Evolutionary conservation across 2,329 filamentous ascomycete species (phyloP).

Genomic region (Epichloe glyceriae): DNA sequence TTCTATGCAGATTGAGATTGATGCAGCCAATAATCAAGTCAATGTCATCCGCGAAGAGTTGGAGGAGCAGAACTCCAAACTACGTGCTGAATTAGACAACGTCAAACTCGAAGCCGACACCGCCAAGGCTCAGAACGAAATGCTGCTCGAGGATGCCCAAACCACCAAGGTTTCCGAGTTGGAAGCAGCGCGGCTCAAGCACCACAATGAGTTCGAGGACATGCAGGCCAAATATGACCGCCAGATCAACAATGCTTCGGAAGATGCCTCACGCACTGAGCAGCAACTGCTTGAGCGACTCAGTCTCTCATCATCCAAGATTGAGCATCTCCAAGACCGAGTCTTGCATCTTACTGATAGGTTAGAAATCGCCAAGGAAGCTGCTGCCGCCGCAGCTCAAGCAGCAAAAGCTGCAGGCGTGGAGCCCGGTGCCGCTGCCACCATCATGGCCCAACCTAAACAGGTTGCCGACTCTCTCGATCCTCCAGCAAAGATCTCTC

Average conservation of each 20-base stretch:
- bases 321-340: slow-evolving; percentile 74
- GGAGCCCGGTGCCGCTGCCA: slow-evolving; percentile 16
- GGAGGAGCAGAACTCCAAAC: slow-evolving; percentile 61
- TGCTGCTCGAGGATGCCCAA: slow-evolving; percentile 71
- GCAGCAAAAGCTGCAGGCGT: slow-evolving; percentile 51
- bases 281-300: slow-evolving; percentile 70
- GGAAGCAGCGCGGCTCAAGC: slow-evolving; percentile 39
- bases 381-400: slow-evolving; percentile 68
- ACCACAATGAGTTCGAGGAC: slow-evolving; percentile 60
- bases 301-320: slow-evolving; percentile 70
- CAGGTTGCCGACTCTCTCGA: slow-evolving; percentile 27
- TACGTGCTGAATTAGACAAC: slow-evolving; percentile 65
- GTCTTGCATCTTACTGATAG: slow-evolving; percentile 79
- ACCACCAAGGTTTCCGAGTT: slow-evolving; percentile 49
- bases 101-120: slow-evolving; percentile 70
- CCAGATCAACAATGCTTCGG: slow-evolving; percentile 56
- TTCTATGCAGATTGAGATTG: slow-evolving; percentile 68
- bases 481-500: slow-evolving; percentile 75
- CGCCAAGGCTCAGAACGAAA: slow-evolving; percentile 66
- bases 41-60: slow-evolving; percentile 71
- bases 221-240: slow-evolving; percentile 63
- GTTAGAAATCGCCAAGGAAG: slow-evolving; percentile 77
- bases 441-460: slow-evolving; percentile 11
- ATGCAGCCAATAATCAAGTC: slow-evolving; percentile 72
- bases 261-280: slow-evolving; percentile 73